A percentile compares a stretch with the other conserved stretches of the same genome.
Conservation (phyloP, 768 basidiomycete genomes). For the Auriscalpium orientale region DNA sequence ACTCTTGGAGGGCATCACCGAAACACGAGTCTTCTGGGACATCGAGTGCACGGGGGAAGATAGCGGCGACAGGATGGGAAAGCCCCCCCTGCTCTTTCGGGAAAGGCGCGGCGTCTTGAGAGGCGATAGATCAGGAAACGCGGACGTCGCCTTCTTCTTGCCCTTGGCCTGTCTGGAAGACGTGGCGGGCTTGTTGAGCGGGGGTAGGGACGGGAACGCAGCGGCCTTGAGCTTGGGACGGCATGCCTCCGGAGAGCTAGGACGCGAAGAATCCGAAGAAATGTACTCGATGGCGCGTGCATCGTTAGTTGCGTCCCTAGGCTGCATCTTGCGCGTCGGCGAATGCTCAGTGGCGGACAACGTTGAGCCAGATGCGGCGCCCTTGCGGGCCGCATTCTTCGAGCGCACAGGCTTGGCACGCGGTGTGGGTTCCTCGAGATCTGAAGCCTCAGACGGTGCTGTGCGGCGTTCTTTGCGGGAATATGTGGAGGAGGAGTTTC, state of each 20-base stretch:
- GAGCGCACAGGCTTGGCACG: too few species aligned
- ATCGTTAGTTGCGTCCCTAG: too few species aligned
- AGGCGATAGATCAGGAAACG: not conserved
- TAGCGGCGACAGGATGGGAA: conserved; percentile 9
- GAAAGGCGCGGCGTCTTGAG: not conserved
- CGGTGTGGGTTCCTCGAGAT: too few species aligned
- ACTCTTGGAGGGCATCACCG: not conserved
- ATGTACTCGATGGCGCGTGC: too few species aligned
- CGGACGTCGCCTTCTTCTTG: not conserved
- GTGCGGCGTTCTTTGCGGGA: too few species aligned
- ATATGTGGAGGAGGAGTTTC: too few species aligned
- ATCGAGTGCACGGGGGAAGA: conserved; percentile 7
- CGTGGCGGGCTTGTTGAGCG: not conserved
- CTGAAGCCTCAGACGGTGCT: too few species aligned
- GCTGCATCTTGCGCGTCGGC: too few species aligned
- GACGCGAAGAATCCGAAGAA: not conserved
- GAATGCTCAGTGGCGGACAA: too few species aligned
- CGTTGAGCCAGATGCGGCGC: too few species aligned
- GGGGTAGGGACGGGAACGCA: not conserved
- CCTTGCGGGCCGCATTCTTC: too few species aligned
- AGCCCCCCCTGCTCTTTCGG: conserved; percentile 3
- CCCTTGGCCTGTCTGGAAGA: not conserved
- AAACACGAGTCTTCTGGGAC: not conserved
- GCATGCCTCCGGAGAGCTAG: not conserved
- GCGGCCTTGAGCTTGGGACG: not conserved